Percentiles rank a stretch among this genome's conserved stretches.
These are phyloP conservation scores for Oemleria cerasiformis DNA, from an alignment of 306 rosid species.

Conservation along the genomic window DNA sequence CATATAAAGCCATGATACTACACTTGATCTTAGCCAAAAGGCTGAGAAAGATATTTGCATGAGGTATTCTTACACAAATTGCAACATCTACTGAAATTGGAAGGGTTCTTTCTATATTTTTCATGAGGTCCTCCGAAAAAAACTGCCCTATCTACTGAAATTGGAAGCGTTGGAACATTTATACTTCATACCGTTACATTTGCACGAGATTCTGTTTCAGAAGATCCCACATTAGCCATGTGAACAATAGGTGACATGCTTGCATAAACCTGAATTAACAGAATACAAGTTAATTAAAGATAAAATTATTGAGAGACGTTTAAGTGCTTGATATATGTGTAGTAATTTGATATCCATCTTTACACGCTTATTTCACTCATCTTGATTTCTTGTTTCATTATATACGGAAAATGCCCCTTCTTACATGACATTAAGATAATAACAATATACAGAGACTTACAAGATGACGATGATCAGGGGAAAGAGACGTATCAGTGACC, in stretches of 20 bases:
- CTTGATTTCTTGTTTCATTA: neutral
- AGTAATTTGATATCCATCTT: neutral
- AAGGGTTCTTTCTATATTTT: too few relatives aligned
- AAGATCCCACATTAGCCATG: conserved; percentile 64
- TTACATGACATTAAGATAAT: conserved; percentile 6
- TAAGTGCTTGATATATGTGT: neutral
- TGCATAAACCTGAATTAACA: conserved; percentile 74
- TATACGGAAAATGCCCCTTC: neutral
- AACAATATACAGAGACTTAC: conserved; percentile 45
- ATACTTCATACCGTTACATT: conserved; percentile 63
- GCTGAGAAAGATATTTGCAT: neutral
- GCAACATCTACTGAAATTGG: too few relatives aligned
- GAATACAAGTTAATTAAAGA: conserved; percentile 14
- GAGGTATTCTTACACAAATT: too few relatives aligned
- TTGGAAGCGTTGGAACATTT: neutral
- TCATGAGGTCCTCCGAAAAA: too few relatives aligned
- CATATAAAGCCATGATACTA: neutral
- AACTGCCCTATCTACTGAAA: too few relatives aligned
- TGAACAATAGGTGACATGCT: conserved; percentile 84
- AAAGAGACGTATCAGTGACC: conserved; percentile 87
- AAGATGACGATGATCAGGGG: conserved; percentile 69
- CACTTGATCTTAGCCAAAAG: too few relatives aligned
- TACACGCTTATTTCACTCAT: neutral
- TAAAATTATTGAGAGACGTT: neutral
- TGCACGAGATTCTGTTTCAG: conserved; percentile 65